phyloP scores from a whole-genome alignment of 2,329 filamentous ascomycete genomes.

The Zymoseptoria ardabiliae region DNA sequence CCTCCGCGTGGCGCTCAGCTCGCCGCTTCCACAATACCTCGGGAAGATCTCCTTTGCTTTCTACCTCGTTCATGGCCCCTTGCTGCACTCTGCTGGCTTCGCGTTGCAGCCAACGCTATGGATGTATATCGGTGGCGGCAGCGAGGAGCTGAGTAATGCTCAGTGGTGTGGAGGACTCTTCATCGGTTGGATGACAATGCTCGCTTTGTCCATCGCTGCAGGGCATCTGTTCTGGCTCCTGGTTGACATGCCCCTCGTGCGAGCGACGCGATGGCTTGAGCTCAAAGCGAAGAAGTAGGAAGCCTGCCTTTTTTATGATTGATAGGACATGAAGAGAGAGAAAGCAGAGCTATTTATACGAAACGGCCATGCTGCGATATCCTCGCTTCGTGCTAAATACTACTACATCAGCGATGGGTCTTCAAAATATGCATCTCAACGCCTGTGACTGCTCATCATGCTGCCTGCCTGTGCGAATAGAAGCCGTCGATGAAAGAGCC shows the following conservation, averaged over 20 bases:
- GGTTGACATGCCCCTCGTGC: constrained; percentile 9
- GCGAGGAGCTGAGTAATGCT: not conserved
- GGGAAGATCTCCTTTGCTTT: constrained; percentile 12
- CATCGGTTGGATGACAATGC: constrained; percentile 9
- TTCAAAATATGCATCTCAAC: no score
- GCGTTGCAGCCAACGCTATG: constrained; percentile 11
- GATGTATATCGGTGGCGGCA: constrained; percentile 1
- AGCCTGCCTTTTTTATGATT: not conserved
- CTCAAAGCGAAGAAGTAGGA: not conserved
- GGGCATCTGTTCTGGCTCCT: constrained; percentile 9
- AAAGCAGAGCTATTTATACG: no score
- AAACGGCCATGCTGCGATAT: no score
- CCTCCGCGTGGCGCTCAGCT: constrained; percentile 2
- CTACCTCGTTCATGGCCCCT: constrained; percentile 12
- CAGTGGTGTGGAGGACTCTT: constrained; percentile 4
- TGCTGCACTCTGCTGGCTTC: constrained; percentile 10
- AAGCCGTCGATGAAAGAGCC: no score
- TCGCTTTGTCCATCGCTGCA: constrained; percentile 1
- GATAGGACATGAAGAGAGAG: no score
- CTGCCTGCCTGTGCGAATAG: no score
- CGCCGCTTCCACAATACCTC: constrained; percentile 8
- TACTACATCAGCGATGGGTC: no score
- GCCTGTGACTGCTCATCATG: no score
- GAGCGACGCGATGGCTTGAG: constrained; percentile 6
- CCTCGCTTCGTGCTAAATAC: no score